Evolutionary conservation across 208 protist genomes (phyloP), one percentile per base, ranked within the genome.

Genomic region (Angomonas ambiguus): DNA sequence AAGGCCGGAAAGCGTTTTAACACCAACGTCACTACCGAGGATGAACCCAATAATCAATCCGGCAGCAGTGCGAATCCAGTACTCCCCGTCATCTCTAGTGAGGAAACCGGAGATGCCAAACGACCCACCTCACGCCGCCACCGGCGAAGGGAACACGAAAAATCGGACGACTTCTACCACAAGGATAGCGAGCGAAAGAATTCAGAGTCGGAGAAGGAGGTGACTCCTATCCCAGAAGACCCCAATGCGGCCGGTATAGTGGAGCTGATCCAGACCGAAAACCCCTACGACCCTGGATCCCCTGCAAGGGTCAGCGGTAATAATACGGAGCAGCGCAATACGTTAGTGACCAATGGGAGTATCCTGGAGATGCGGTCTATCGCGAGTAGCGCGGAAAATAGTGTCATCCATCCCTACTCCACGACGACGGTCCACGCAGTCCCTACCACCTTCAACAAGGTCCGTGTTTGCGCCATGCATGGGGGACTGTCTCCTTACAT

Each of bases 401-500:
- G 38, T 16, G 16, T 8, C 16, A 45, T 16, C 38, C 38, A 45
- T 16, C 20, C 38, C 1, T 24, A 33, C 16, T 18, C 38, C 59
- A 16, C 25, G 18, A 51, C 20, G 16, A 0, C 41, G 28, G 34
- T n/a, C 42, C 33, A 49, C 20, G 33, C 24, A 58, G 30, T 48
- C 31, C 62, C 56, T 33, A 48, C 55, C 67, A 65, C 30, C 31
- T 69, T 64, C 49, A 57, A 73, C 49, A 64, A 80, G 35, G 71
- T 87, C 68, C 72, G 79, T 22, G 66, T 99, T 32, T 99, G 99
- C 72, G 99, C 98, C 35, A 98, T 98, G 80, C 98, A 99, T 77
- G 98, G 98, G 49, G 98, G 98, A 20, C 83, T 99, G 6, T 98
- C 96, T 0, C 98, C 98, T 20, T 91, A 74, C 59, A 92, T 99